These are phyloP conservation scores for Solanum dulcamara DNA, from an alignment of 257 asterid genomes.

Conservation along the genomic window DNA sequence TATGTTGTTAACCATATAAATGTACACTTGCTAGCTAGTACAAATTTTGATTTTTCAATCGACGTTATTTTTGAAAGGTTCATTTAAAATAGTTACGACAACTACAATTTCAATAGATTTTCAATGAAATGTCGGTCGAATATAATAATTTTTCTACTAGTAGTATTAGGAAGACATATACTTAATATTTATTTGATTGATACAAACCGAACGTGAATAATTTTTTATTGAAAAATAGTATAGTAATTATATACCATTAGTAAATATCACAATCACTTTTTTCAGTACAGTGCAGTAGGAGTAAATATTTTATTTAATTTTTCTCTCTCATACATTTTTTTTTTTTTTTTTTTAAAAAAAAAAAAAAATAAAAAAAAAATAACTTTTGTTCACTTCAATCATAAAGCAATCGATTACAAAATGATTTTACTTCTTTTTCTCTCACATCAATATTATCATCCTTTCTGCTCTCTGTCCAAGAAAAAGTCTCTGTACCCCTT, in stretches of 20 bases:
- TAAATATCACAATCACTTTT: background rate
- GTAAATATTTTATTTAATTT: background rate
- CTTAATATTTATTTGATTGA: too few species aligned
- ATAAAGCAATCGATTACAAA: constrained; percentile 96
- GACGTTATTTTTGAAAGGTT: too few species aligned
- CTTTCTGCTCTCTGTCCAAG: constrained; percentile 68
- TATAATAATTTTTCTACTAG: too few species aligned
- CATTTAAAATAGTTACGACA: too few species aligned
- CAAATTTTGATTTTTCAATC: too few species aligned
- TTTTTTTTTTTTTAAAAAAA: too few species aligned
- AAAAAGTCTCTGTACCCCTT: constrained; percentile 56
- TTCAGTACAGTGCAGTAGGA: background rate
- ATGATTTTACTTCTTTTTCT: constrained; percentile 43
- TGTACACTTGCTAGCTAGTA: too few species aligned
- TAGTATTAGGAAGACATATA: background rate
- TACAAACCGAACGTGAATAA: background rate
- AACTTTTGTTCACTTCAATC: constrained; percentile 26
- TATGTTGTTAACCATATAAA: too few species aligned
- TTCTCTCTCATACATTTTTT: constrained; percentile 3
- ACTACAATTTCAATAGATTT: too few species aligned
- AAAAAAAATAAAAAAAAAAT: too few species aligned
- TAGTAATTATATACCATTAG: background rate
- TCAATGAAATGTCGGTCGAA: too few species aligned
- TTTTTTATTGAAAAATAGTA: too few species aligned
- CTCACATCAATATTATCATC: constrained; percentile 44